Conservation (phyloP, 2,329 filamentous ascomycete species). For the Aureobasidium sp. region DNA sequence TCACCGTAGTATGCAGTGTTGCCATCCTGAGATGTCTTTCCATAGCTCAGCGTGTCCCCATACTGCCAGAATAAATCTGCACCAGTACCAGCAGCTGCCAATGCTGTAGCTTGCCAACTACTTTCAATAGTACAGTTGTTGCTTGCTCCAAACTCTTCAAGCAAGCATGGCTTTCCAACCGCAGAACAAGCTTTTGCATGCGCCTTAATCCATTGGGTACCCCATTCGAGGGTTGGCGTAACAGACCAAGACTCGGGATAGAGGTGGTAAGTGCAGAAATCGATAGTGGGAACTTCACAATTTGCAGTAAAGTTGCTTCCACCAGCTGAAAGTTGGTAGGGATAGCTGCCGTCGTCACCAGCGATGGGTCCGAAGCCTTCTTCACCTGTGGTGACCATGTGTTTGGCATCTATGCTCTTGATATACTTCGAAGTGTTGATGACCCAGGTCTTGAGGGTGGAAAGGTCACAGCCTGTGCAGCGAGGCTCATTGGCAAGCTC, state of each 20-base stretch:
- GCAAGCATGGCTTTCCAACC: conserved; percentile 18
- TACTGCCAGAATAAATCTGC: conserved; percentile 21
- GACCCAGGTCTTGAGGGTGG: conserved; percentile 53
- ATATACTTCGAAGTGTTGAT: conserved; percentile 49
- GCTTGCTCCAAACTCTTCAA: conserved; percentile 17
- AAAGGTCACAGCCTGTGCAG: conserved; percentile 50
- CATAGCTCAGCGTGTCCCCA: conserved; percentile 18
- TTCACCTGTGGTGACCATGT: conserved; percentile 56
- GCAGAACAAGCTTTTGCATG: conserved; percentile 16
- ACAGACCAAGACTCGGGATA: conserved; percentile 15
- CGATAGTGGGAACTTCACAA: conserved; percentile 15
- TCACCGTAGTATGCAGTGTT: conserved; percentile 17
- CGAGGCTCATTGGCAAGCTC: conserved; percentile 60
- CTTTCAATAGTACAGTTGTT: conserved; percentile 15
- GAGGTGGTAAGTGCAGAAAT: conserved; percentile 19
- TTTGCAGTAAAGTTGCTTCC: conserved; percentile 17
- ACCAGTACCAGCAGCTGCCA: conserved; percentile 11
- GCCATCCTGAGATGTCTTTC: conserved; percentile 16
- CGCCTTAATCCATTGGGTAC: conserved; percentile 17
- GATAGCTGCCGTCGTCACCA: conserved; percentile 25
- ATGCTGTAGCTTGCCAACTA: conserved; percentile 17
- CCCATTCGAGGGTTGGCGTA: conserved; percentile 12
- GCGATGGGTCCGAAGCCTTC: conserved; percentile 40
- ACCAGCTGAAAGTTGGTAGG: conserved; percentile 15
- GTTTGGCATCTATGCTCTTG: conserved; percentile 51